Base-by-base conservation (phyloP, 768 basidiomycete genomes). In the Phlebiopsis gigantea region DNA sequence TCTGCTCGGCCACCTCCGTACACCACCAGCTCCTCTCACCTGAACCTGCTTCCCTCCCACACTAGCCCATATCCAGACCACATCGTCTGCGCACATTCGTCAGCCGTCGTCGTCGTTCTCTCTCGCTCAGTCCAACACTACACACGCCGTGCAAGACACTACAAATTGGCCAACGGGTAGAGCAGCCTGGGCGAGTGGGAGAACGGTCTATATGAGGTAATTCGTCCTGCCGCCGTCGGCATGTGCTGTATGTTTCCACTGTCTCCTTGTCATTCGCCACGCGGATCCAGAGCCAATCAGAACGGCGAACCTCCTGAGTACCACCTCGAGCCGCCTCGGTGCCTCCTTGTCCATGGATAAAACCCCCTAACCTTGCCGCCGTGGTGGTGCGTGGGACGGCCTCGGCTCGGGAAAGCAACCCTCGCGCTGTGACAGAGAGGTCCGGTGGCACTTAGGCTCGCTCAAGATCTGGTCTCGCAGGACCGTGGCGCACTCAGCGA, bases 1-100 rank as follows among this genome's bases (percentile, higher is more conserved):
- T 48, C 47, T 48, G 26, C 17, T 48, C 47, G 47, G 47, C 14
- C 28, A 25, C 19, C 47, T 48, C 47, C 47, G 47, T 48, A 29
- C 21, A 39, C 34, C 34, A 39, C 28, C 28, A 10, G 47, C 47
- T 48, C 47, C 47, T 30, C 47, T 28, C 47, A 29, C 26, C 47
- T 48, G 17, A 17, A 17, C 34, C 34, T 39, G 12, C 34, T 17
- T 39, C 34, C 17, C 34, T 39, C 34, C 34, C 34, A 39, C 34
- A 12, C 34, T 39, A 10, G 12, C 34, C 34, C 34, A 39, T 17
- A 39, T 39, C 34, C 17, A 17, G 12, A 17, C 12, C 8, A 39
- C 34, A 9, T 17, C 34, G 34, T 17, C 17, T 10, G 12, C 34
- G 34, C 34, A 39, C n/a, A n/a, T n/a, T n/a, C n/a, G n/a, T n/a